Percentiles rank a stretch among this genome's conserved stretches.
phyloP scores from a whole-genome alignment of 108 stramenopile species.

The Parmales sp. region DNA sequence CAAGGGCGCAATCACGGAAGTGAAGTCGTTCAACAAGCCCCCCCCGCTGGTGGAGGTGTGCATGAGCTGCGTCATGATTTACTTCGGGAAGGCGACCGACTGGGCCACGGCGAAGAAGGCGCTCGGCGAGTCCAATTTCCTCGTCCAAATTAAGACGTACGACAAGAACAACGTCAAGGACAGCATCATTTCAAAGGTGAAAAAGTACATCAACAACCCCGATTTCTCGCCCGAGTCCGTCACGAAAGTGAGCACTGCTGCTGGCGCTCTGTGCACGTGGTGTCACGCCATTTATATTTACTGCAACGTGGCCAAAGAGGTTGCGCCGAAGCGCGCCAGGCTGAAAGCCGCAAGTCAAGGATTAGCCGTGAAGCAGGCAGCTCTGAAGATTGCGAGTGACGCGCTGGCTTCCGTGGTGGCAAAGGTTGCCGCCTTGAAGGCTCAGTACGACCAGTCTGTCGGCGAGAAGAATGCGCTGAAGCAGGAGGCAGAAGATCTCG shows the following conservation, averaged over 20 bases:
- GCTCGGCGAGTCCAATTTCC: slow-evolving; percentile 34
- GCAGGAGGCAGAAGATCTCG: slow-evolving; percentile 41
- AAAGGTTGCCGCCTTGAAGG: slow-evolving; percentile 27
- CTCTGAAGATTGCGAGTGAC: slow-evolving; percentile 38
- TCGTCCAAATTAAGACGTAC: slow-evolving; percentile 37
- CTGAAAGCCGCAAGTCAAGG: slow-evolving; percentile 38
- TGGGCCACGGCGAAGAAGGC: slow-evolving; percentile 53
- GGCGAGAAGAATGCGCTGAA: slow-evolving; percentile 43
- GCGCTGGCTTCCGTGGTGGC: slow-evolving; percentile 41
- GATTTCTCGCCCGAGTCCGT: slow-evolving; percentile 44
- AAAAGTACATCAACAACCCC: slow-evolving; percentile 37
- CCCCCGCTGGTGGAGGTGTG: slow-evolving; percentile 42
- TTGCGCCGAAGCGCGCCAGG: slow-evolving; percentile 50
- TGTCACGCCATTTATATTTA: slow-evolving; percentile 55
- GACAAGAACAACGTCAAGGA: slow-evolving; percentile 52
- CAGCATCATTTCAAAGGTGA: slow-evolving; percentile 41
- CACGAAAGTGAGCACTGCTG: slow-evolving; percentile 34
- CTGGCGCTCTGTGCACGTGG: slow-evolving; percentile 55
- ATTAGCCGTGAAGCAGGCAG: slow-evolving; percentile 37
- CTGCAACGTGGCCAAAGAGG: slow-evolving; percentile 47
- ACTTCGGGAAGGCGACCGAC: slow-evolving; percentile 42
- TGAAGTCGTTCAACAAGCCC: slow-evolving; percentile 47
- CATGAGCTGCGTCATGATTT: slow-evolving; percentile 46
- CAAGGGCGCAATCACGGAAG: slow-evolving; percentile 44
- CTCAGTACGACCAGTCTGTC: slow-evolving; percentile 24